Conservation (phyloP, 202 grass and related monocot genomes). For the Elaeis oleifera region DNA sequence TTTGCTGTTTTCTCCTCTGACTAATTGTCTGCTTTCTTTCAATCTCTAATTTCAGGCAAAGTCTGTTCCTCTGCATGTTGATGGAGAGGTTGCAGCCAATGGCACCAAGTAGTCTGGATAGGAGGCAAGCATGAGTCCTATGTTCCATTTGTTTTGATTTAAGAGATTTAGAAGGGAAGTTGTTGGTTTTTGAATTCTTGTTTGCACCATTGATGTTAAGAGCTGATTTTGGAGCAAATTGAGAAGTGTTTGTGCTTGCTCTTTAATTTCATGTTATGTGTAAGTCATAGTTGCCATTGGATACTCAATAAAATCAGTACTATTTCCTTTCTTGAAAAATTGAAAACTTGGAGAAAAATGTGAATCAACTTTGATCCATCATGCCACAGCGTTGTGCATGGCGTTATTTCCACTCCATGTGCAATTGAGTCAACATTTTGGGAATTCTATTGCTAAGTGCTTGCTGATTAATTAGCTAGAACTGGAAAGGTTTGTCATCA, state of each 20-base stretch:
- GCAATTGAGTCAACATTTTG: too few species aligned
- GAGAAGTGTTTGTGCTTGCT: neutral
- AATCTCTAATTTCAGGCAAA: conserved; percentile 35
- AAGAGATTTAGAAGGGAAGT: conserved; percentile 22
- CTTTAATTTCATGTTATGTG: conserved; percentile 1
- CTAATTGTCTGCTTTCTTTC: neutral
- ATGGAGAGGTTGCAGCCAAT: conserved; percentile 41
- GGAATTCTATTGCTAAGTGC: too few species aligned
- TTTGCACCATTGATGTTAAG: too few species aligned
- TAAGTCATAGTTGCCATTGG: neutral
- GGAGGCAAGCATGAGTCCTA: conserved; percentile 6
- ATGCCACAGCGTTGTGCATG: too few species aligned
- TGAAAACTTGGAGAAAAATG: too few species aligned
- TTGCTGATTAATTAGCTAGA: too few species aligned
- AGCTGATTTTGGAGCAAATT: conserved; percentile 1
- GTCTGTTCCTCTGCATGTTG: conserved; percentile 76
- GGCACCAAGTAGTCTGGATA: conserved; percentile 31
- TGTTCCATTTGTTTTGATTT: conserved; percentile 23
- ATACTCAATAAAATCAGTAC: neutral
- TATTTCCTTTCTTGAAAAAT: too few species aligned
- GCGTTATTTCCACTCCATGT: too few species aligned
- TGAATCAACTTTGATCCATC: too few species aligned
- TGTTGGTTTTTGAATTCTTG: conserved; percentile 15
- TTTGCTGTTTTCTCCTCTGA: neutral
- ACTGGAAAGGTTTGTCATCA: too few species aligned